Evolutionary conservation across 2,329 filamentous ascomycete species (phyloP).

Genomic region (Cyphellophora attinorum): DNA sequence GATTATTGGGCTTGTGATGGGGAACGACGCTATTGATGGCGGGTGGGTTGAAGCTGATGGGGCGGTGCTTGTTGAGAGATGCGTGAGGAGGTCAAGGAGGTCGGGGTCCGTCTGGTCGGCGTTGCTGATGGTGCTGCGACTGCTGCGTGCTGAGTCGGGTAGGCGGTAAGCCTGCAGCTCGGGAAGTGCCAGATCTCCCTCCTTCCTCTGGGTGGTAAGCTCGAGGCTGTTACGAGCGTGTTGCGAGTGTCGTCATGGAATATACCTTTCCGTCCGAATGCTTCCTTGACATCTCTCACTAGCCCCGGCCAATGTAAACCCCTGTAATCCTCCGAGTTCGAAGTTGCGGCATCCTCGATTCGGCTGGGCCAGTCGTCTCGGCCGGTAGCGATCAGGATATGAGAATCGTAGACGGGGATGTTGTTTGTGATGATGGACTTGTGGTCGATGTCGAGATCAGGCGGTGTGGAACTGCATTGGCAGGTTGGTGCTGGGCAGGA

Average conservation of each 20-base stretch:
- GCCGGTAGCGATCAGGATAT: slow-evolving; percentile 76
- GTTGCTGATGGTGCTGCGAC: too few species aligned
- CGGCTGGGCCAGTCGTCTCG: slow-evolving; percentile 69
- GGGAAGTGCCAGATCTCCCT: too few species aligned
- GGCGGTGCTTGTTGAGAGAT: background rate
- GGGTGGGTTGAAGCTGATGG: slow-evolving; percentile 5
- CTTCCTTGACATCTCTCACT: slow-evolving; percentile 57
- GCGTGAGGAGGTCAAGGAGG: too few species aligned
- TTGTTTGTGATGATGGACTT: slow-evolving; percentile 61
- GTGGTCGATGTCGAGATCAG: slow-evolving; percentile 65
- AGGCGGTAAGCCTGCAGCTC: too few species aligned
- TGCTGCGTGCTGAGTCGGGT: too few species aligned
- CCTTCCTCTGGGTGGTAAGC: too few species aligned
- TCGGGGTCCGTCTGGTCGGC: too few species aligned
- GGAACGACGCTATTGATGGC: slow-evolving; percentile 1
- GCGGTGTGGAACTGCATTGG: slow-evolving; percentile 61
- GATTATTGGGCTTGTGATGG: slow-evolving; percentile 39
- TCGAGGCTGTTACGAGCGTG: background rate
- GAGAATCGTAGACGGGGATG: slow-evolving; percentile 69
- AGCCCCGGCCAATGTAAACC: slow-evolving; percentile 28
- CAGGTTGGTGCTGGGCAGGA: slow-evolving; percentile 69
- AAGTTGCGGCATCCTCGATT: slow-evolving; percentile 64
- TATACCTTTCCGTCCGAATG: slow-evolving; percentile 56
- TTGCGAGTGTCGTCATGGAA: slow-evolving; percentile 53
- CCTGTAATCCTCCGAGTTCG: slow-evolving; percentile 19